A percentile compares a stretch with the other conserved stretches of the same genome.
These are phyloP conservation scores for Colletotrichum eleusines DNA, from an alignment of 2,329 filamentous ascomycete species.

Conservation along the genomic window DNA sequence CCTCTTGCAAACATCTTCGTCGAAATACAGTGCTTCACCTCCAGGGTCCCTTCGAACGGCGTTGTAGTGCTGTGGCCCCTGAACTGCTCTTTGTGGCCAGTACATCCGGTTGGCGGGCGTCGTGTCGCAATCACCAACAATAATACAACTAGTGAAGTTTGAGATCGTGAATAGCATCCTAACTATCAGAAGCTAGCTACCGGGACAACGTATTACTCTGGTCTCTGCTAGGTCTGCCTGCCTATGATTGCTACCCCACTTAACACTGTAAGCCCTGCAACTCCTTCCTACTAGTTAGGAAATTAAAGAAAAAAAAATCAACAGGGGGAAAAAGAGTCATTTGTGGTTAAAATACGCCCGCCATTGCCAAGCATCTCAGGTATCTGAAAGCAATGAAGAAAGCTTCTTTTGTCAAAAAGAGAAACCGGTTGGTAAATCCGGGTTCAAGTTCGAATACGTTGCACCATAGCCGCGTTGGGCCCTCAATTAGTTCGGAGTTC, in stretches of 20 bases:
- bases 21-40: neutral
- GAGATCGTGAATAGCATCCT: conserved; percentile 6
- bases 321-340: neutral
- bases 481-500: conserved; percentile 47
- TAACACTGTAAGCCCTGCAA: conserved; percentile 9
- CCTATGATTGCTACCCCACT: conserved; percentile 15
- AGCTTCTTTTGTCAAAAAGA: conserved; percentile 25
- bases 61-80: neutral
- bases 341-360: conserved; percentile 17
- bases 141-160: neutral
- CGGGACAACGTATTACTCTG: neutral
- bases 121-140: neutral
- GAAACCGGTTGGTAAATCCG: conserved; percentile 15
- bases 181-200: too few species aligned
- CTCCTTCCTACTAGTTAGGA: conserved; percentile 14
- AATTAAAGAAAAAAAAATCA: conserved; percentile 1
- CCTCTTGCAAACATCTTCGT: neutral
- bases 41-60: too few species aligned
- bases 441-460: neutral
- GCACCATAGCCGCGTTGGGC: neutral
- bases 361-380: conserved; percentile 22
- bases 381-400: conserved; percentile 32
- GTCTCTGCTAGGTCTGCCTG: conserved; percentile 18
- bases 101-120: neutral
- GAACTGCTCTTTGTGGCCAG: neutral